Base-by-base conservation (phyloP, 106 monocot genomes). In the Platanthera zijinensis region DNA sequence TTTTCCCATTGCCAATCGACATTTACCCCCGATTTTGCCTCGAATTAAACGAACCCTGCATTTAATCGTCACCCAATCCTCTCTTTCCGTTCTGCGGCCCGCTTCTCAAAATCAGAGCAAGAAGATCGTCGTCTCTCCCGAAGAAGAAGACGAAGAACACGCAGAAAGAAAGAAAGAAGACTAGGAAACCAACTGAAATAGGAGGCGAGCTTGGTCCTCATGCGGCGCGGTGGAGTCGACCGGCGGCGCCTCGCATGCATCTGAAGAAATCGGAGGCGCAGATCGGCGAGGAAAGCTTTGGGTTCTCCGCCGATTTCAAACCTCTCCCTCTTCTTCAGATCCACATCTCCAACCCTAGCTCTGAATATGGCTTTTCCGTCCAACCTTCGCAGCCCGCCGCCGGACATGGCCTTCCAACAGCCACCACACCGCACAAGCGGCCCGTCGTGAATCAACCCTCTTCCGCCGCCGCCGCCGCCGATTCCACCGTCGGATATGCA, bases 191-290 rank as follows among this genome's bases (percentile, higher is more conserved):
- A 61, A 15, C 6, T 14, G 6, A n/a, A 18, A 61, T 18, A 17
- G 18, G 17, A 18, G 18, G 61, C 30, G 6, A 10, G 72, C 9
- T 21, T 22, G 8, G 51, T 6, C 49, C 22, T 72, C 21, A 72
- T 51, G 72, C 72, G 10, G 46, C 50, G 11, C 0, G 21, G 6
- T 50, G 50, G 51, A 72, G 8, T 72, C 4, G 50, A 8, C 72
- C 8, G 50, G 14, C 0, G 50, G 50, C 49, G 2, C 51, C 12
- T 51, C 49, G 72, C 10, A 72, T 80, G 74, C 81, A 81, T 76
- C 81, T 76, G 76, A 81, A 81, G 81, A 81, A 61, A 71, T 81
- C 76, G n/a, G 81, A 81, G 52, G 71, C 69, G 28, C 81, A 81
- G 76, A 81, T 81, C 76, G 81, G 81, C 56, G 59, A 59, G 71